Evolutionary conservation across 805 yeast genomes (phyloP), one percentile per base, ranked within the genome.

Genomic region (Candida loeiensis): DNA sequence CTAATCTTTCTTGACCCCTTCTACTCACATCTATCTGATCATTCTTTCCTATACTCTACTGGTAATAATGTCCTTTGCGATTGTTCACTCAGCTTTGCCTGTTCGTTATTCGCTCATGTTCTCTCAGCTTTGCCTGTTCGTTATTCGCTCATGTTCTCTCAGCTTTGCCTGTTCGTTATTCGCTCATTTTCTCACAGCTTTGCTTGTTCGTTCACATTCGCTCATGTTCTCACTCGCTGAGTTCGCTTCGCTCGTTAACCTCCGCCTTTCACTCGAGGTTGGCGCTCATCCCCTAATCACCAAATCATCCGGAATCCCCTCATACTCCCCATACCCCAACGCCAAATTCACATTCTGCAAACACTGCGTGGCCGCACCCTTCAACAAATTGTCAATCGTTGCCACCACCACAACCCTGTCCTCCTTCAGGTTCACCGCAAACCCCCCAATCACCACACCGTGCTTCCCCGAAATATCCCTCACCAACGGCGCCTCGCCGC

Each of bases 301-400:
- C 51, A 77, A 66, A 53, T 80, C 80, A 44, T 74, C 77, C 36
- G 99, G 97, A 56, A 93, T 93, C 54, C 98, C 98, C 40, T 82
- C 96, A 57, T 85, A 91, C 68, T 93, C 99, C 36, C 85, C 91
- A 63, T 87, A 93, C 17, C 90, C 90, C 69, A 85, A 68, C 4
- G 87, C 85, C 63, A 93, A 73, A 64, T 93, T 93, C 63, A 95
- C 85, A 71, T 93, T 93, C 66, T 93, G 99, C 62, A 93, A 64
- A 69, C 98, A 91, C 69, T 93, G 99, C 13, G 99, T 93, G 34
- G 97, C 95, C 32, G 99, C 99, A 50, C 99, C 99, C 72, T 93
- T 93, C 58, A 93, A 76, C 58, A 93, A 73, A 63, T 93, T 93
- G 60, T 93, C 99, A 53, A 93, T 91, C 4, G 97, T 89, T 16